phyloP scores from a whole-genome alignment of 2,329 filamentous ascomycete genomes.

The Neospermospora avenae region DNA sequence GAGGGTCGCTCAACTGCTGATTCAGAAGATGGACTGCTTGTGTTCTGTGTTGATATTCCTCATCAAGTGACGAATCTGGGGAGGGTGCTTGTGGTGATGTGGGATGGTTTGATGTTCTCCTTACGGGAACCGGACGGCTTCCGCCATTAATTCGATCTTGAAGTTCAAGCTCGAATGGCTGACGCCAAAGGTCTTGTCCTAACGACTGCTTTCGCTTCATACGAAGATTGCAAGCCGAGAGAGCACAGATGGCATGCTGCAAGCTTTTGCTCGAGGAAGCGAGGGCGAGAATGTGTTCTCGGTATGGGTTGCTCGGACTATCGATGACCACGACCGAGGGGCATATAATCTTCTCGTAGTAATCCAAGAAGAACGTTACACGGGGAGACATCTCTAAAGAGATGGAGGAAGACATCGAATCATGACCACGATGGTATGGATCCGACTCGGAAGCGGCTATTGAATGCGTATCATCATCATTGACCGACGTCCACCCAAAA shows the following conservation, averaged over 20 bases:
- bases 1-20: conserved; percentile 73
- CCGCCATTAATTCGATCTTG: conserved; percentile 32
- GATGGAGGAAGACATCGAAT: conserved; percentile 52
- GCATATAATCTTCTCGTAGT: conserved; percentile 90
- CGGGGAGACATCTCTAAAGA: conserved; percentile 64
- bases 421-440: conserved; percentile 33
- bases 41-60: conserved; percentile 78
- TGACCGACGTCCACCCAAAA: conserved; percentile 34
- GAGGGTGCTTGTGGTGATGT: conserved; percentile 42
- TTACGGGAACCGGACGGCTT: conserved; percentile 19
- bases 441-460: conserved; percentile 30
- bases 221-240: conserved; percentile 84
- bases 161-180: conserved; percentile 36
- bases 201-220: conserved; percentile 72
- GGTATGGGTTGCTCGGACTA: conserved; percentile 78
- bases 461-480: conserved; percentile 35
- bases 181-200: conserved; percentile 49
- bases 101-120: conserved; percentile 26
- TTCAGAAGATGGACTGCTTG: conserved; percentile 81
- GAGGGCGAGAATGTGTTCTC: conserved; percentile 75
- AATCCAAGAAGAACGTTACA: conserved; percentile 86
- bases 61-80: conserved; percentile 60
- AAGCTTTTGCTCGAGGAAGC: conserved; percentile 75
- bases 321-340: conserved; percentile 91
- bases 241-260: conserved; percentile 88